Evolutionary conservation across 148 eudicot genomes (phyloP).

Genomic region (Heliamphora exappendiculata): DNA sequence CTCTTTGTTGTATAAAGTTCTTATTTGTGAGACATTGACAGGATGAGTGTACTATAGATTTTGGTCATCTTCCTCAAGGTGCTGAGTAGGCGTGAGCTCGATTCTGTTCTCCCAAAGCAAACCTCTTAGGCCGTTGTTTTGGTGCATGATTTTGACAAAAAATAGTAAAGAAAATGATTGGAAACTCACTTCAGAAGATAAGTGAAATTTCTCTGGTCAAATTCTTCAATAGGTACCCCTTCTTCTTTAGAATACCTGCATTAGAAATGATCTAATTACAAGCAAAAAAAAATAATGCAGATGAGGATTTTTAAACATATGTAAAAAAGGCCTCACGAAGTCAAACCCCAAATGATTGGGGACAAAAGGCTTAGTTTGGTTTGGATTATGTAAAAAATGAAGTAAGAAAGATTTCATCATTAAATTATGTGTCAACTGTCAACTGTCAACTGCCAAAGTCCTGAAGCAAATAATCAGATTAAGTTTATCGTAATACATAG

Average conservation of each 20-base stretch:
- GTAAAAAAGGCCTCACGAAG: too few species aligned
- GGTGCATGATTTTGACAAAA: background rate
- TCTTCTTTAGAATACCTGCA: conserved; percentile 97
- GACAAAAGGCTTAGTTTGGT: too few species aligned
- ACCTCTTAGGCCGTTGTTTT: background rate
- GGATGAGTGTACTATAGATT: background rate
- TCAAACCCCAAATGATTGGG: too few species aligned
- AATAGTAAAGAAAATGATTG: background rate
- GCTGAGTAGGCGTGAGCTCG: background rate
- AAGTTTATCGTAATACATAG: background rate
- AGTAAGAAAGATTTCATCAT: background rate
- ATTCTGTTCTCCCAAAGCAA: background rate
- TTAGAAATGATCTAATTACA: background rate
- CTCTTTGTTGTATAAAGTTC: background rate
- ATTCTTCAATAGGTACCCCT: conserved; percentile 44
- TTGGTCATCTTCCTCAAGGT: background rate
- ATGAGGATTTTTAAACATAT: background rate
- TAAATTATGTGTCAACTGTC: background rate
- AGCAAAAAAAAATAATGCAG: background rate
- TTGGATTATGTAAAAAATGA: background rate
- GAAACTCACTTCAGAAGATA: conserved; percentile 79
- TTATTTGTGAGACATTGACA: background rate
- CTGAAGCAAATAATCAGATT: background rate
- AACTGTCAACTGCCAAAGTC: background rate
- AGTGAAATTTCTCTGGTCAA: conserved; percentile 50